Base-by-base conservation (phyloP, 2,329 filamentous ascomycete genomes). In the Aspergillus terreus region DNA sequence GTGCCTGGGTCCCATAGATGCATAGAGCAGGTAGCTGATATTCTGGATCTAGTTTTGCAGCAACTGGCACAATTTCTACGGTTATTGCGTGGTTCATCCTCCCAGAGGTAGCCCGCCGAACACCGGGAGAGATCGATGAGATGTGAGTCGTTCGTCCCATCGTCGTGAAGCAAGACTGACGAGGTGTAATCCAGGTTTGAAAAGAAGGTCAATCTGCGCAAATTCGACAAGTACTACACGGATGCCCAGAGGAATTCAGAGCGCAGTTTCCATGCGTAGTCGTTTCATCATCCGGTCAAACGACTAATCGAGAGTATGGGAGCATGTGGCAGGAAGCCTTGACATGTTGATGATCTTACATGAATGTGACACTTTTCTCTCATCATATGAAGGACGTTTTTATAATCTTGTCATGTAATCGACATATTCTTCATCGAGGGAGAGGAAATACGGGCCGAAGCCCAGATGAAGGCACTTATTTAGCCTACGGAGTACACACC, bases 71-170 rank as follows among this genome's bases (percentile, higher is more conserved):
- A 0, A 15, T 71, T 2, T 63, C 62, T 0, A 56, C 61, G 0
- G 42, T 71, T 5, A 46, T 77, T 3, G 72, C 74, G 0, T 83
- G 71, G 66, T 71, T 76, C 14, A 71, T 71, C 21, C 67, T 82
- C 0, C 80, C 80, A 0, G 80, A 83, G 58, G 80, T 79, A 56
- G 76, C 76, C 57, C 76, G 75, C 2, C 64, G 77, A 27, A 77
- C 67, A 6, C 68, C 75, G 1, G 71, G 66, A 35, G 77, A 81
- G 56, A 77, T 82, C 54, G 78, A 82, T 63, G 58, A 64, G 42
- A 57, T 69, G 66, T 68, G 58, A 61, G 72, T 66, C 5, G 7
- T 10, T 10, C 4, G n/a, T 23, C 17, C 17, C 11, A 19, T 17
- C 4, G 12, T 10, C 40, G 6, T 42, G 21, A 32, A 33, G 9